Percentiles rank a stretch among this genome's conserved stretches.
phyloP scores from a whole-genome alignment of 148 eudicot species.

The Chenopodium berlandieri region DNA sequence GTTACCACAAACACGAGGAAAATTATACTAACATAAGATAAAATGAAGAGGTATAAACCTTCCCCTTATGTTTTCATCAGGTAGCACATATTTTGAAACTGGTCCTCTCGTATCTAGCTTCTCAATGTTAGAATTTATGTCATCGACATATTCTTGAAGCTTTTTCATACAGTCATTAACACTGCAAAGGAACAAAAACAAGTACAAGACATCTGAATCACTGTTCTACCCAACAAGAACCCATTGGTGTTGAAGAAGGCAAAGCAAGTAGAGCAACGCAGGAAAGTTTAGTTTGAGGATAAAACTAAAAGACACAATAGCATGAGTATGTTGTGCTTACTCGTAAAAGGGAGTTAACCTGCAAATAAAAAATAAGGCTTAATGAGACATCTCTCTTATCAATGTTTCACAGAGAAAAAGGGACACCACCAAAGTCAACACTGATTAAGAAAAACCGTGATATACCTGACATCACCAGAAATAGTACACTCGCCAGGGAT shows the following conservation, averaged over 20 bases:
- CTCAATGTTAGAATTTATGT: slow-evolving; percentile 84
- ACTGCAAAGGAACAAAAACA: slow-evolving; percentile 39
- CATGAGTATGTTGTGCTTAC: slow-evolving; percentile 39
- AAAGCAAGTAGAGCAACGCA: background rate
- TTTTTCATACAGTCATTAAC: slow-evolving; percentile 69
- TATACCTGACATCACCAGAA: slow-evolving; percentile 91
- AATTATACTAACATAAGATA: background rate
- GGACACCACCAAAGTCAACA: background rate
- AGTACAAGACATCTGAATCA: background rate
- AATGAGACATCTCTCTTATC: slow-evolving; percentile 7
- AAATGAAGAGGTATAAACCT: slow-evolving; percentile 49
- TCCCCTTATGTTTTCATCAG: slow-evolving; percentile 81
- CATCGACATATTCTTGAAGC: slow-evolving; percentile 75
- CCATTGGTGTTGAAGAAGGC: background rate
- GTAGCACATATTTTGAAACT: slow-evolving; percentile 86
- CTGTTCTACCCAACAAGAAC: background rate
- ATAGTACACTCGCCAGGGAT: slow-evolving; percentile 82
- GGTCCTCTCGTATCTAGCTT: slow-evolving; percentile 80
- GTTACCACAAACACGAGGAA: slow-evolving; percentile 5
- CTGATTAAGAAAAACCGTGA: background rate
- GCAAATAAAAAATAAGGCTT: slow-evolving; percentile 34
- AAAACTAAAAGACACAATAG: background rate
- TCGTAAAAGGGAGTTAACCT: slow-evolving; percentile 97
- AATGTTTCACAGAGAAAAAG: background rate
- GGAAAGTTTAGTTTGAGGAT: background rate